Percentiles rank a stretch among this genome's conserved stretches.
Conservation (phyloP, 768 basidiomycete species). For the Hygrocybe punicea region DNA sequence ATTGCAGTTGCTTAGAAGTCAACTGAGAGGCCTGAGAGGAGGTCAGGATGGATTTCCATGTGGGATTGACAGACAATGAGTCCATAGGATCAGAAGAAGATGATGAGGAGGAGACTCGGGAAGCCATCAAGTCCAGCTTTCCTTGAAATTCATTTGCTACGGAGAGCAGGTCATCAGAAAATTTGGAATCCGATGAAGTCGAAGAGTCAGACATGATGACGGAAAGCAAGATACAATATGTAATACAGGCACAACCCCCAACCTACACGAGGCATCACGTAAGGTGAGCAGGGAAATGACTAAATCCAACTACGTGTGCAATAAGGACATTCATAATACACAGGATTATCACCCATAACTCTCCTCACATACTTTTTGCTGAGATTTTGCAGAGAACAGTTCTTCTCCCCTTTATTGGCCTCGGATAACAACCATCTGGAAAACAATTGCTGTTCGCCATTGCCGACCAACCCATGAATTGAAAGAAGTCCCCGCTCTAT, state of each 20-base stretch:
- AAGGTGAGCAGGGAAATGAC: too few species aligned
- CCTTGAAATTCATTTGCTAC: neutral
- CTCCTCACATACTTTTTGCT: neutral
- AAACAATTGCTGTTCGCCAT: neutral
- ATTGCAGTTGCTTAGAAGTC: too few species aligned
- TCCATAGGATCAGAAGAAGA: neutral
- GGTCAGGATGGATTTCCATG: neutral
- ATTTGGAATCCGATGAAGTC: too few species aligned
- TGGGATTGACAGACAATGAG: neutral
- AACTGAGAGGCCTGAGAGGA: neutral
- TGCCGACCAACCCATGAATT: neutral
- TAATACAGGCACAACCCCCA: too few species aligned
- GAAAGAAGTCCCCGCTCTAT: neutral
- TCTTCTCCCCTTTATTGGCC: neutral
- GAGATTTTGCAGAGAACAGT: neutral
- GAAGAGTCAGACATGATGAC: too few species aligned
- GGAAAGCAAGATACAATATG: too few species aligned
- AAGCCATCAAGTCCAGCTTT: neutral
- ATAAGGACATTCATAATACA: neutral
- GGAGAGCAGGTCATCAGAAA: neutral
- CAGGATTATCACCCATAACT: neutral
- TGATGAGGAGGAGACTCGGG: neutral
- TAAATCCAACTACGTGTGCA: neutral
- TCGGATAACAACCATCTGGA: neutral
- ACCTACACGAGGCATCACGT: too few species aligned